A percentile compares a stretch with the other conserved stretches of the same genome.
phyloP scores from a whole-genome alignment of 2,329 filamentous ascomycete species.

The Nectriaceae sp. region DNA sequence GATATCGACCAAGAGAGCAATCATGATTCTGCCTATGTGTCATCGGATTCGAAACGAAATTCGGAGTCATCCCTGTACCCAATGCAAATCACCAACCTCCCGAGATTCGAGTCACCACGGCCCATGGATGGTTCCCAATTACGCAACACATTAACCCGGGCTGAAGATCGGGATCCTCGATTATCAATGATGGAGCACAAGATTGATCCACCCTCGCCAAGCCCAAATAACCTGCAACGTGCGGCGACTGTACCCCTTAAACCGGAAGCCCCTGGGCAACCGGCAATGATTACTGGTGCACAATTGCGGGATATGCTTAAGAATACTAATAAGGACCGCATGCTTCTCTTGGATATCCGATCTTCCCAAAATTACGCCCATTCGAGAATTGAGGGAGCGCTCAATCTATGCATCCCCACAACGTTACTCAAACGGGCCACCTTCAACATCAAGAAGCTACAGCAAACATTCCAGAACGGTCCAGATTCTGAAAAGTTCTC shows the following conservation, averaged over 20 bases:
- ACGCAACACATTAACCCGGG: constrained; percentile 37
- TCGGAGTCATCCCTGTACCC: constrained; percentile 50
- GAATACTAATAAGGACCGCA: constrained; percentile 36
- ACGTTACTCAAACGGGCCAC: constrained; percentile 88
- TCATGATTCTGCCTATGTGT: constrained; percentile 57
- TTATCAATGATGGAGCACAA: constrained; percentile 55
- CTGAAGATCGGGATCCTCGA: constrained; percentile 55
- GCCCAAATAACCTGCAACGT: constrained; percentile 25
- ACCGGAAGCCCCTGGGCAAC: constrained; percentile 47
- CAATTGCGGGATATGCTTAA: constrained; percentile 60
- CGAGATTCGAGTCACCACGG: constrained; percentile 43
- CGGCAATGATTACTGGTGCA: constrained; percentile 54
- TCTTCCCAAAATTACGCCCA: constrained; percentile 80
- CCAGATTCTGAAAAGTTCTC: constrained; percentile 72
- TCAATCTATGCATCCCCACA: constrained; percentile 94
- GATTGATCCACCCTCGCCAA: constrained; percentile 40
- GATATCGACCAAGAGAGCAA: constrained; percentile 48
- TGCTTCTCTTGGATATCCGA: constrained; percentile 81
- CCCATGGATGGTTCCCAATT: constrained; percentile 29
- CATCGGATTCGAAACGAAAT: constrained; percentile 55
- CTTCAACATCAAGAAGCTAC: constrained; percentile 84
- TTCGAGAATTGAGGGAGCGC: constrained; percentile 74
- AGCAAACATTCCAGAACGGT: constrained; percentile 79
- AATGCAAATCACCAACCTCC: constrained; percentile 42
- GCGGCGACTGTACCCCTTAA: constrained; percentile 57